These are phyloP conservation scores for Lactarius evosmus DNA, from an alignment of 768 basidiomycete genomes.

Conservation along the genomic window DNA sequence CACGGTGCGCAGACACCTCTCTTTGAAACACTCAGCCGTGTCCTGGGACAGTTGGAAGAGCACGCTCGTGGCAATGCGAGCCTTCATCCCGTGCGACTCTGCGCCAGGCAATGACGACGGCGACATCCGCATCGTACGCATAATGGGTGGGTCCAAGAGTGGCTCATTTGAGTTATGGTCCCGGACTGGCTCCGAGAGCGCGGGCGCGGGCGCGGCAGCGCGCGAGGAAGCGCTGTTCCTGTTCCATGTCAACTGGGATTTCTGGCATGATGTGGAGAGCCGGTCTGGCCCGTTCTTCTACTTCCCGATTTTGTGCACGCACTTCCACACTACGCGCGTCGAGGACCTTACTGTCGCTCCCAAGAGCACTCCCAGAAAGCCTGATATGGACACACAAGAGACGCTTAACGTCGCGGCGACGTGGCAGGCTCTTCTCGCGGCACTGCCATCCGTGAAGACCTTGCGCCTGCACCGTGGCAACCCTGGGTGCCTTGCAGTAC, in stretches of 20 bases:
- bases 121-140: background rate
- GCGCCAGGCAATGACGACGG: background rate
- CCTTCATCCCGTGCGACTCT: conserved; percentile 15
- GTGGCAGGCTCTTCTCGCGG: background rate
- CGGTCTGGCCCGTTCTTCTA: conserved; percentile 18
- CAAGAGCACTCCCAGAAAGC: too few species aligned
- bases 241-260: conserved; percentile 17
- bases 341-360: conserved; percentile 3
- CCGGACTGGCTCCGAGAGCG: conserved; percentile 14
- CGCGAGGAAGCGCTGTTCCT: too few species aligned
- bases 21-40: conserved; percentile 11
- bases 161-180: conserved; percentile 8
- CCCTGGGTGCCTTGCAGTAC: background rate
- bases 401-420: background rate
- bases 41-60: conserved; percentile 12
- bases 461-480: background rate
- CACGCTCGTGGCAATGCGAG: conserved; percentile 4
- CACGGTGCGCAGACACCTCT: conserved; percentile 15
- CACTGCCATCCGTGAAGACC: conserved; percentile 1
- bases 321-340: too few species aligned
- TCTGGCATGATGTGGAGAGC: background rate
- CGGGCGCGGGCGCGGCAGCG: background rate
- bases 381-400: too few species aligned
- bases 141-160: conserved; percentile 1
- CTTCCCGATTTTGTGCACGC: conserved; percentile 5